Evolutionary conservation across 169 alveolate species (phyloP), one percentile per base, ranked within the genome.

Genomic region (Eimeria zaria): DNA sequence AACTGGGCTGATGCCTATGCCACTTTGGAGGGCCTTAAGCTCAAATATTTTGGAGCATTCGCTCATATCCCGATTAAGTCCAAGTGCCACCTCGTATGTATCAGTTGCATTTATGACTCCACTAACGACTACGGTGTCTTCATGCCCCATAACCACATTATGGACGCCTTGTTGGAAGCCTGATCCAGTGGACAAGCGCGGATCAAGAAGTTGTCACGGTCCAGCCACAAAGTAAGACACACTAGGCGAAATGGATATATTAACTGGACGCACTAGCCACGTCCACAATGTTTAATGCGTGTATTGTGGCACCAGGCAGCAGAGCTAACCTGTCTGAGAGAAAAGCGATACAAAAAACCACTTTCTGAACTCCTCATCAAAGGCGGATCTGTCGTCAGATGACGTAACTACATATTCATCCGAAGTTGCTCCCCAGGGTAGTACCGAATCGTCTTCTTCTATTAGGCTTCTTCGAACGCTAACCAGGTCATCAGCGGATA

Each of bases 91-190:
- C 80, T 87, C 93, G 81, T 87, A 87, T 3, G 93, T 87, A 62
- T 87, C 93, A 58, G 93, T 87, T 14, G 93, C 93, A 44, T 87
- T 87, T n/a, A 87, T 58, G n/a, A 87, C 93, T 41, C 93, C 93
- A 87, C 22, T 39, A 27, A 87, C 33, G 62, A 87, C 93, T 18
- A 87, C 81, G 22, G 80, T 87, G 80, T 60, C 93, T 87, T 87
- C 93, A 51, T 87, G 93, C 53, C 93, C 93, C 44, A 60, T 20
- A 41, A 87, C 93, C 48, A 87, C 81, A 51, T 87, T 87, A 48
- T 87, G 93, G 64, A 87, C 81, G 48, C 93, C 93, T 87, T 87
- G 93, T 33, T 87, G 93, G 60, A 87, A 87, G 11, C 93, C 93
- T 87, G 83, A 62, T 60, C 58, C 93, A 53, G 6, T 62, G 62